Conservation (phyloP, 1,284 basidiomycete genomes). For the Cutaneotrichosporon arboriforme region DNA sequence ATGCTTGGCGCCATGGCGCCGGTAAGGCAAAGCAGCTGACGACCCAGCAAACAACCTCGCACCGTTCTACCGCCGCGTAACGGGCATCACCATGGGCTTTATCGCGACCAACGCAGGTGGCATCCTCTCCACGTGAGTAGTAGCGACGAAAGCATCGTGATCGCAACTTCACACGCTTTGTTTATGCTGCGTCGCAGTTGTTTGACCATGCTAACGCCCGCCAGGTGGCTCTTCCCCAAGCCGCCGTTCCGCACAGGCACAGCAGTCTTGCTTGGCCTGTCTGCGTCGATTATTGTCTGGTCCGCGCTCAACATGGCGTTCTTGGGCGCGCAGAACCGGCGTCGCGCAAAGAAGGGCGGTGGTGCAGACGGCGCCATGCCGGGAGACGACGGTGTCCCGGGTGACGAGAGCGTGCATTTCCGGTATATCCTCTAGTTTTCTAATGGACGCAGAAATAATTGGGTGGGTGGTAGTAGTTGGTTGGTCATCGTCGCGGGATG, state of each 20-base stretch:
- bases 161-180: background rate
- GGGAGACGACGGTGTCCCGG: slow-evolving; percentile 6
- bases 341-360: background rate
- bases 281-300: slow-evolving; percentile 13
- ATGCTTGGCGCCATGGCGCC: background rate
- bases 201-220: background rate
- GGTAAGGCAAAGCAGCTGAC: background rate
- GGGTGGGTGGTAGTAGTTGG: background rate
- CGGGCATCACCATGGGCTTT: slow-evolving; percentile 54
- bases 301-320: slow-evolving; percentile 20
- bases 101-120: slow-evolving; percentile 57
- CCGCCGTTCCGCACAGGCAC: slow-evolving; percentile 48
- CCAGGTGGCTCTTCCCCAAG: slow-evolving; percentile 52
- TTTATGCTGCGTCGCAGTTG: background rate
- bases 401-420: slow-evolving; percentile 14
- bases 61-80: slow-evolving; percentile 55
- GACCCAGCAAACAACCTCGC: slow-evolving; percentile 55
- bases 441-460: background rate
- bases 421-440: slow-evolving; percentile 12
- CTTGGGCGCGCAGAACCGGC: slow-evolving; percentile 17
- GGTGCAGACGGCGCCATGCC: background rate
- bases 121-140: slow-evolving; percentile 51
- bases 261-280: slow-evolving; percentile 20
- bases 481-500: too few species aligned
- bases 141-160: background rate